A percentile compares a stretch with the other conserved stretches of the same genome.
Conservation (phyloP, 2,329 filamentous ascomycete species). For the Lachnellula hyalina region DNA sequence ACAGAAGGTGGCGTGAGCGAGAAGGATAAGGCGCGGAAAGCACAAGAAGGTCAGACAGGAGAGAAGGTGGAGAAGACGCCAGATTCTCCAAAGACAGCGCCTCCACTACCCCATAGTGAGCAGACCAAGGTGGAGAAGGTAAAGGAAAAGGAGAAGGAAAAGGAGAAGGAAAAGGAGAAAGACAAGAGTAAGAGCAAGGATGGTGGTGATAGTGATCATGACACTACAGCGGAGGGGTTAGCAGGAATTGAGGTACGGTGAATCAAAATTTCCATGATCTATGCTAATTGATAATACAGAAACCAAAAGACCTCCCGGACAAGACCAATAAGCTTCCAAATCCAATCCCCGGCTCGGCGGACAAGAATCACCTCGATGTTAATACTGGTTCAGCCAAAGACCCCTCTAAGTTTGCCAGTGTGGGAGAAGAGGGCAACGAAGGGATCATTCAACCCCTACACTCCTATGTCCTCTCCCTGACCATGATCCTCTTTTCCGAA, state of each 20-base stretch:
- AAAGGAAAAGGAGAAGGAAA: constrained; percentile 35
- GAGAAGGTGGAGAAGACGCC: constrained; percentile 69
- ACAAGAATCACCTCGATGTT: constrained; percentile 59
- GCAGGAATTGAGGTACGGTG: constrained; percentile 53
- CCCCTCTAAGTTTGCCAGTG: constrained; percentile 29
- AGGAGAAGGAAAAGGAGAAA: constrained; percentile 32
- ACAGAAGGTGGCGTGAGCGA: constrained; percentile 86
- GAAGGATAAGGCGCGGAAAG: constrained; percentile 72
- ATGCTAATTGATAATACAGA: constrained; percentile 45
- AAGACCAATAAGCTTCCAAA: constrained; percentile 70
- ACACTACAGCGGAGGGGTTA: constrained; percentile 26
- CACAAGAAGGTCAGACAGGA: constrained; percentile 59
- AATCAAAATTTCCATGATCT: background rate
- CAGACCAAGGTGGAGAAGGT: constrained; percentile 56
- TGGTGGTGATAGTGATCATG: constrained; percentile 34
- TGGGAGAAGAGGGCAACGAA: constrained; percentile 41
- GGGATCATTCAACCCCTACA: constrained; percentile 75
- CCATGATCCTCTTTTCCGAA: constrained; percentile 97
- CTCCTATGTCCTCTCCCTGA: constrained; percentile 85
- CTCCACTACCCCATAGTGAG: constrained; percentile 75
- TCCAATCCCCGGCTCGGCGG: constrained; percentile 60
- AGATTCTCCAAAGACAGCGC: constrained; percentile 78
- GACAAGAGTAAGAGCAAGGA: constrained; percentile 23
- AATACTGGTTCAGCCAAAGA: constrained; percentile 37
- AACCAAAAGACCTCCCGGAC: constrained; percentile 74